These are phyloP conservation scores for Ceratocystis colombiana DNA, from an alignment of 2,329 filamentous ascomycete genomes.

Conservation along the genomic window DNA sequence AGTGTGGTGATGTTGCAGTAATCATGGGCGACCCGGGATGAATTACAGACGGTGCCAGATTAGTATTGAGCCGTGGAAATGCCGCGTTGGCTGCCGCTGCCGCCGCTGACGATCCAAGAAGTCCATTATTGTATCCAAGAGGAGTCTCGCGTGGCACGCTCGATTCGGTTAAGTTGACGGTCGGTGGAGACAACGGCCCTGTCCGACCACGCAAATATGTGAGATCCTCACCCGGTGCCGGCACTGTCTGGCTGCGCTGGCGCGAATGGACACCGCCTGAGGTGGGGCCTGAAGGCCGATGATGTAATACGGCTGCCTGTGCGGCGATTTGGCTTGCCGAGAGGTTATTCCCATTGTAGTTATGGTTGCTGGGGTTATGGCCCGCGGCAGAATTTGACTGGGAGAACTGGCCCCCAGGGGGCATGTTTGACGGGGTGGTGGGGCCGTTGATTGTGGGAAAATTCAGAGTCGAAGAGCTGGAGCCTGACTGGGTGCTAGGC, in stretches of 20 bases:
- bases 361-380: slow-evolving; percentile 16
- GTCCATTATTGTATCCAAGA: slow-evolving; percentile 53
- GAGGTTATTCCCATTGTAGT: slow-evolving; percentile 33
- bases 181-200: slow-evolving; percentile 49
- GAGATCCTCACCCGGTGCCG: slow-evolving; percentile 34
- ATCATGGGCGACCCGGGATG: slow-evolving; percentile 14
- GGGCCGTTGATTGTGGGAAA: slow-evolving; percentile 45
- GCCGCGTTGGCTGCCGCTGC: slow-evolving; percentile 63
- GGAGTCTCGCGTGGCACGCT: slow-evolving; percentile 49
- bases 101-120: slow-evolving; percentile 53
- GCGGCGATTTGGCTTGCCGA: slow-evolving; percentile 70
- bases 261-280: slow-evolving; percentile 40
- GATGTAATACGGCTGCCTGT: slow-evolving; percentile 63
- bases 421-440: slow-evolving; percentile 29
- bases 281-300: slow-evolving; percentile 35
- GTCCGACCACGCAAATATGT: slow-evolving; percentile 30
- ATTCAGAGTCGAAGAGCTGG: slow-evolving; percentile 15
- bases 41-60: slow-evolving; percentile 3
- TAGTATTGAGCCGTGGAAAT: slow-evolving; percentile 46
- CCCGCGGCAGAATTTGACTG: slow-evolving; percentile 29
- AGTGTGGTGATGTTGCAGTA: slow-evolving; percentile 32
- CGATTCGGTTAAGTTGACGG: slow-evolving; percentile 54
- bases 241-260: slow-evolving; percentile 63
- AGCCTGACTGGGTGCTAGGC: slow-evolving; percentile 16
- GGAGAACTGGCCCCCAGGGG: slow-evolving; percentile 29